phyloP scores from a whole-genome alignment of 1,284 basidiomycete species.

The Inonotus hispidus region DNA sequence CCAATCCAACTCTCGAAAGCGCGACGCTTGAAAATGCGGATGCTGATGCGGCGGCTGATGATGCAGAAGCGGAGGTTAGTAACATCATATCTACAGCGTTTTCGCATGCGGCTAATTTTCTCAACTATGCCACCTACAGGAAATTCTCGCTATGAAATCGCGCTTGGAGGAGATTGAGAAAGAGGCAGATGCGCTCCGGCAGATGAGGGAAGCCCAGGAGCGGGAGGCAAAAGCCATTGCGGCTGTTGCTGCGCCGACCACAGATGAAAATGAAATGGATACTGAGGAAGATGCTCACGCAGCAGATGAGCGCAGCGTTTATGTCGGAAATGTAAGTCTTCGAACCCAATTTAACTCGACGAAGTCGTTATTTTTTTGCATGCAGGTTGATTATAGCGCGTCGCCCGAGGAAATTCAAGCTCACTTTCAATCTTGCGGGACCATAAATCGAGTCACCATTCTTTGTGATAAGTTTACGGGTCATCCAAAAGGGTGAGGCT shows the following conservation, averaged over 20 bases:
- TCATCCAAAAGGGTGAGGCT: constrained; percentile 91
- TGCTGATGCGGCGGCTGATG: constrained; percentile 31
- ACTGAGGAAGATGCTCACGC: constrained; percentile 72
- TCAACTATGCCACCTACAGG: constrained; percentile 37
- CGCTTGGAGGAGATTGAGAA: constrained; percentile 90
- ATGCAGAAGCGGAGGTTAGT: constrained; percentile 35
- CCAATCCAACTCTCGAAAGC: constrained; percentile 21
- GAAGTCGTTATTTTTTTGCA: background rate
- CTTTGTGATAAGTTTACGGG: constrained; percentile 99
- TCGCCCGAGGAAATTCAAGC: constrained; percentile 98
- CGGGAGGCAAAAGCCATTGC: constrained; percentile 30
- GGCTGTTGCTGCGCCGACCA: constrained; percentile 31
- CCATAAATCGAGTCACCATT: constrained; percentile 98
- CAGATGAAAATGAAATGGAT: constrained; percentile 43
- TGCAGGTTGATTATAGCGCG: constrained; percentile 93
- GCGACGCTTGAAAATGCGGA: constrained; percentile 25
- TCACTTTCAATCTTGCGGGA: constrained; percentile 97
- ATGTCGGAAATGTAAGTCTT: constrained; percentile 89
- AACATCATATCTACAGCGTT: background rate
- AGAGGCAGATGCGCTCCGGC: constrained; percentile 83
- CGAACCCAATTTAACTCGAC: background rate
- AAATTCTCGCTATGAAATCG: constrained; percentile 87
- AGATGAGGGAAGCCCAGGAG: constrained; percentile 78
- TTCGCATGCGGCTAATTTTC: constrained; percentile 11
- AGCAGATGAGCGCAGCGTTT: constrained; percentile 87